Percentiles rank a stretch among this genome's conserved stretches.
These are phyloP conservation scores for Ganoderma meredithae DNA, from an alignment of 1,284 basidiomycete genomes.

Conservation along the genomic window DNA sequence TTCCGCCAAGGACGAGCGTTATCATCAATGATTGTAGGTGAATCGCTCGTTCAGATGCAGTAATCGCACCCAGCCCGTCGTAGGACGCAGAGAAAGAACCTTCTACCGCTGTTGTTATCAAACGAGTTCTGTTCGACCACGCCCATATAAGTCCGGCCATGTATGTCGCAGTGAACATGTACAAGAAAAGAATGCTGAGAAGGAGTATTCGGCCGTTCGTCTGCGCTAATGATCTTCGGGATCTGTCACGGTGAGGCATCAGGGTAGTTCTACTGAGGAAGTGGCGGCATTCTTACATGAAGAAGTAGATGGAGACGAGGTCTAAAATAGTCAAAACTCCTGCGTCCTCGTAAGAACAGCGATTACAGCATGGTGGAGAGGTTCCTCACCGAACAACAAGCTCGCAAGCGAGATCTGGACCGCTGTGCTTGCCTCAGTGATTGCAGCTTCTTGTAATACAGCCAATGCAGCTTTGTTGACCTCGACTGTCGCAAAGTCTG, in stretches of 20 bases:
- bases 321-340: conserved; percentile 2
- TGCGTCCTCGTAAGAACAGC: not conserved
- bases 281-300: not conserved
- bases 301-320: not conserved
- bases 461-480: not conserved
- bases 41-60: not conserved
- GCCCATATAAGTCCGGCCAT: not conserved
- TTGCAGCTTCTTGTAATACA: not conserved
- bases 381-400: not conserved
- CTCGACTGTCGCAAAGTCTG: not conserved
- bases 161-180: not conserved
- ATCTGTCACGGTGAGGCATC: not conserved
- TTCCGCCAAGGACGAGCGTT: not conserved
- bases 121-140: not conserved
- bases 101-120: not conserved
- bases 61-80: not conserved
- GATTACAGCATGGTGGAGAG: not conserved
- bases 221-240: not conserved
- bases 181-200: not conserved
- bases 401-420: not conserved
- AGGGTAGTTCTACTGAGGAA: not conserved
- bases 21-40: conserved; percentile 7
- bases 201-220: not conserved
- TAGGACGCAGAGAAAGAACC: not conserved
- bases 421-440: not conserved